These are phyloP conservation scores for Trichosporon asahii DNA, from an alignment of 1,284 basidiomycete genomes.

Conservation along the genomic window DNA sequence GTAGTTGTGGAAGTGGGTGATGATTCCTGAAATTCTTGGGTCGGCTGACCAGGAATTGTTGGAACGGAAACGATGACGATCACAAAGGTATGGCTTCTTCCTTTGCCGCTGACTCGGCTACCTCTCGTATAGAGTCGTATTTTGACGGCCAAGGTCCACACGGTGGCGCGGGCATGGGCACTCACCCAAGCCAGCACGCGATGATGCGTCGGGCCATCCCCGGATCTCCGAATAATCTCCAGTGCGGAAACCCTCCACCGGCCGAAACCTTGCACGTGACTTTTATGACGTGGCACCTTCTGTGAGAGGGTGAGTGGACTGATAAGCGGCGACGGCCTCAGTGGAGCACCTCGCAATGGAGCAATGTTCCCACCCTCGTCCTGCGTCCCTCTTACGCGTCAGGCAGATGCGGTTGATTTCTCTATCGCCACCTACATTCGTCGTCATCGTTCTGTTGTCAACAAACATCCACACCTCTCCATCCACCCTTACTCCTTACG, in stretches of 20 bases:
- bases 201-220: neutral
- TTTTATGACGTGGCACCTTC: neutral
- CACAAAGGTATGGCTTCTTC: no score
- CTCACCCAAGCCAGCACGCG: neutral
- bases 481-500: neutral
- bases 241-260: neutral
- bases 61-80: neutral
- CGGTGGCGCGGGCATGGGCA: neutral
- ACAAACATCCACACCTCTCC: no score
- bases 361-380: constrained; percentile 2
- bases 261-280: neutral
- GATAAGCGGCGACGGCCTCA: no score
- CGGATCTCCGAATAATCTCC: neutral
- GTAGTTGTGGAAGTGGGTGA: neutral
- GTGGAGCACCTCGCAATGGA: neutral
- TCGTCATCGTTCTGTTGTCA: neutral
- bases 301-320: neutral
- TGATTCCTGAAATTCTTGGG: constrained; percentile 2
- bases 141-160: neutral
- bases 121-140: no score
- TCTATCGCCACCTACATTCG: neutral
- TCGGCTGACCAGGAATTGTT: neutral
- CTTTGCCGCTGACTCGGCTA: neutral
- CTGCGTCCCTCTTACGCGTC: neutral
- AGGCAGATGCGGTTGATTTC: neutral